A percentile compares a stretch with the other conserved stretches of the same genome.
These are phyloP conservation scores for Penicillium sp. DNA, from an alignment of 2,329 filamentous ascomycete species.

Conservation along the genomic window DNA sequence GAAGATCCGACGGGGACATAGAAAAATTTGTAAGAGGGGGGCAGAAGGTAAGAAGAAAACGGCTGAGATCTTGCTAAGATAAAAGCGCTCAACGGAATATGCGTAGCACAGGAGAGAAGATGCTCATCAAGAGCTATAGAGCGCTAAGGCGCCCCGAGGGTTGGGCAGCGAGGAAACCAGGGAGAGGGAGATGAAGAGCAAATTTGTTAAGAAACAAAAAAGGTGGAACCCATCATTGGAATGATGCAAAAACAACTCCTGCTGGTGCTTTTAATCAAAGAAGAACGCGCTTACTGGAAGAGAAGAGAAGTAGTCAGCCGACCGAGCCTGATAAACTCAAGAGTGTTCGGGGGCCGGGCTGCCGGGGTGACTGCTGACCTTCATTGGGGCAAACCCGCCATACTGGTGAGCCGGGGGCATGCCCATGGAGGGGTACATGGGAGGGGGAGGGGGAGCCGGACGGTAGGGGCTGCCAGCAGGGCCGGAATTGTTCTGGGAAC, in stretches of 20 bases:
- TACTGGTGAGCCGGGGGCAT: slow-evolving; percentile 66
- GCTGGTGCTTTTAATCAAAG: slow-evolving; percentile 46
- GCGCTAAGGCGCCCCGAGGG: slow-evolving; percentile 32
- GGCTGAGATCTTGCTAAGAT: slow-evolving; percentile 41
- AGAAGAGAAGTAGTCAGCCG: slow-evolving; percentile 28
- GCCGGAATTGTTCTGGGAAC: slow-evolving; percentile 98
- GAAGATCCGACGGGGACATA: slow-evolving; percentile 11
- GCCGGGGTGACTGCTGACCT: slow-evolving; percentile 52
- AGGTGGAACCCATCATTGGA: slow-evolving; percentile 43
- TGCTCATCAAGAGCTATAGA: slow-evolving; percentile 49
- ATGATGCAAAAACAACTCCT: slow-evolving; percentile 46
- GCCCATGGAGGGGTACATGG: slow-evolving; percentile 71
- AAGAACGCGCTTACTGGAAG: slow-evolving; percentile 38
- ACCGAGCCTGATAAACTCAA: slow-evolving; percentile 30
- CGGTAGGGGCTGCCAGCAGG: slow-evolving; percentile 94
- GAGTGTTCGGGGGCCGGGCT: slow-evolving; percentile 33
- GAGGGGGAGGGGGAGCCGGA: slow-evolving; percentile 76
- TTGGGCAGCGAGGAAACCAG: not conserved
- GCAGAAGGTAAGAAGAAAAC: slow-evolving; percentile 12
- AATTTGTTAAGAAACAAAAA: slow-evolving; percentile 39
- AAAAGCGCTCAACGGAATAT: slow-evolving; percentile 45
- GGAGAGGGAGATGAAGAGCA: slow-evolving; percentile 27
- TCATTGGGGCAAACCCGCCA: slow-evolving; percentile 66
- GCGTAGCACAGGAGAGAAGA: slow-evolving; percentile 44
- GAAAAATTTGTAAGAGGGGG: slow-evolving; percentile 9